Evolutionary conservation across 371 early-diverging fungal species (phyloP).

Genomic region (Hamiltosporidium magnivora): DNA sequence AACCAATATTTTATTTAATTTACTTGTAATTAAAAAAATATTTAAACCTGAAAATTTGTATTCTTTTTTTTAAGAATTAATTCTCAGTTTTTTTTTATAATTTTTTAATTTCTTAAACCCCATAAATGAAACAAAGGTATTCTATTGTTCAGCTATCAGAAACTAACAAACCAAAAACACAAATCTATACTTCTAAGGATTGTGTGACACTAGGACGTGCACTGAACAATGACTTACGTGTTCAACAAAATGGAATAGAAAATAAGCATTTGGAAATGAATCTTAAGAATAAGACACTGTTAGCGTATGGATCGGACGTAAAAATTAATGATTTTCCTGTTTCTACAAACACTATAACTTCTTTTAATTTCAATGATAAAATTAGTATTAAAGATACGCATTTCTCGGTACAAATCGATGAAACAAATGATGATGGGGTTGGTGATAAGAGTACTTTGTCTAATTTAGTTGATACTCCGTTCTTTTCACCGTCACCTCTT

Average conservation of each 20-base stretch:
- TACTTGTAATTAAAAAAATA: no score
- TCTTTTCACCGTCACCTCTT: no score
- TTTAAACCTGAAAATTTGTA: no score
- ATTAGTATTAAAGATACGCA: neutral
- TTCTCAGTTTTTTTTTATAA: no score
- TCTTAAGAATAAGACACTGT: neutral
- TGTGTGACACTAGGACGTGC: neutral
- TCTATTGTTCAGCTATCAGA: no score
- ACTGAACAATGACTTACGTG: neutral
- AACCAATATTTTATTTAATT: no score
- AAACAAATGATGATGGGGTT: neutral
- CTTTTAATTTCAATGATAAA: neutral
- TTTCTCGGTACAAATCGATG: neutral
- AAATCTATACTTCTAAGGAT: neutral
- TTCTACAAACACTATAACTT: neutral
- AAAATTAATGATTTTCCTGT: neutral
- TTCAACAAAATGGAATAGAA: constrained; percentile 1
- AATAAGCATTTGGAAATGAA: neutral
- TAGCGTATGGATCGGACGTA: constrained; percentile 4
- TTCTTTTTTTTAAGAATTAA: no score
- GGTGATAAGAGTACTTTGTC: neutral
- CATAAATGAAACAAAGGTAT: no score
- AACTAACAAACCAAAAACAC: no score
- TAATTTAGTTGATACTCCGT: no score
- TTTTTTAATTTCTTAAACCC: no score